Conservation (phyloP, 1,284 basidiomycete genomes). For the Rhodotorula glutinis region DNA sequence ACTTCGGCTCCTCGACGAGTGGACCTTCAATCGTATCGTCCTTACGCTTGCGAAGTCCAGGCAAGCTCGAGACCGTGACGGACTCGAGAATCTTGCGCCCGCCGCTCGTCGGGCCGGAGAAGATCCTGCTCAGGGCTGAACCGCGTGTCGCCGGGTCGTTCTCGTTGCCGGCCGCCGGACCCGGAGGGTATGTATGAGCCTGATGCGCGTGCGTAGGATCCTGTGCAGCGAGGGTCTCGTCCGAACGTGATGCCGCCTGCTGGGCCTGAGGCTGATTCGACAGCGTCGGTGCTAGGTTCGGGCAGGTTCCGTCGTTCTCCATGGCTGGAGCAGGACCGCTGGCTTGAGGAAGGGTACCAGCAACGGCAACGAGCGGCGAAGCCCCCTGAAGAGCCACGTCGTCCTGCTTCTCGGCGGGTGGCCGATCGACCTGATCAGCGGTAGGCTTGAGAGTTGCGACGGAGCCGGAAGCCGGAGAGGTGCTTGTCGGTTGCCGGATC, state of each 20-base stretch:
- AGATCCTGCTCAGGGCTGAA: constrained; percentile 21
- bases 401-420: not conserved
- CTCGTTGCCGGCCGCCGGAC: not conserved
- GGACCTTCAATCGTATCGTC: not conserved
- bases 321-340: not conserved
- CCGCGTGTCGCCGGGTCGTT: constrained; percentile 1
- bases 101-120: constrained; percentile 7
- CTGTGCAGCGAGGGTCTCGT: not conserved
- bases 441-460: constrained; percentile 15
- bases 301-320: constrained; percentile 5
- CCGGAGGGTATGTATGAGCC: constrained; percentile 36
- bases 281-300: not conserved
- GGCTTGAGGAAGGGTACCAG: constrained; percentile 2
- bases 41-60: not conserved
- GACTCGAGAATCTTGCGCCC: constrained; percentile 34
- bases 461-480: not conserved
- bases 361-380: not conserved
- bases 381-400: not conserved
- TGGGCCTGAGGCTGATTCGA: not conserved
- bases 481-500: not conserved
- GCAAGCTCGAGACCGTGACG: constrained; percentile 16
- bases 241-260: not conserved
- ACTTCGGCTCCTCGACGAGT: constrained; percentile 15
- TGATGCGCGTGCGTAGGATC: not conserved
- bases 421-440: no score